Evolutionary conservation across 2,329 filamentous ascomycete species (phyloP).

Genomic region (Penicillium thymicola): DNA sequence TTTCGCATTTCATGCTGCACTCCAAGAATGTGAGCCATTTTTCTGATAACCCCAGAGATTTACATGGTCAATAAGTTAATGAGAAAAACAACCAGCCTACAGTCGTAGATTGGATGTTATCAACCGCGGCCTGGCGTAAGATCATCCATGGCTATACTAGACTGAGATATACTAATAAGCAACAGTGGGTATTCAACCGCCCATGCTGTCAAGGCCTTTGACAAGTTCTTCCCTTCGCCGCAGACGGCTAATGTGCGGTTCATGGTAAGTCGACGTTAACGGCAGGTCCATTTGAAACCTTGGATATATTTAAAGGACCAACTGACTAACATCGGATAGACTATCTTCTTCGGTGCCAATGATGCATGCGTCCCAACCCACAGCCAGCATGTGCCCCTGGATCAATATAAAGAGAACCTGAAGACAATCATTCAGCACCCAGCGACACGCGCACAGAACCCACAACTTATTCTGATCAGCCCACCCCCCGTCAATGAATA

Average conservation of each 20-base stretch:
- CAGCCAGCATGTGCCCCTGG: slow-evolving; percentile 74
- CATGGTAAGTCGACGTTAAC: slow-evolving; percentile 34
- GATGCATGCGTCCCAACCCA: slow-evolving; percentile 71
- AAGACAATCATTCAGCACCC: slow-evolving; percentile 69
- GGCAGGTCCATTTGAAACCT: not conserved
- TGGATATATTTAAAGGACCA: not conserved
- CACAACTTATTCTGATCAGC: slow-evolving; percentile 71
- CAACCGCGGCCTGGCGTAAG: slow-evolving; percentile 74
- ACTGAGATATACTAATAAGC: not conserved
- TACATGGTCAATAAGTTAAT: slow-evolving; percentile 9
- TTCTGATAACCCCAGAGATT: not conserved
- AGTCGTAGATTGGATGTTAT: slow-evolving; percentile 77
- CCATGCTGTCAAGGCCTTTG: slow-evolving; percentile 67
- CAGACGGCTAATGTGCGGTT: slow-evolving; percentile 48
- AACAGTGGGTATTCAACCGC: slow-evolving; percentile 74
- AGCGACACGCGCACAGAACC: slow-evolving; percentile 64
- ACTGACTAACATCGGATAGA: slow-evolving; percentile 44
- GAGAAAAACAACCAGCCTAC: slow-evolving; percentile 55
- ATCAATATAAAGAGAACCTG: slow-evolving; percentile 71
- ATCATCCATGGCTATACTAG: slow-evolving; percentile 1
- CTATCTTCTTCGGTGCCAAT: slow-evolving; percentile 85
- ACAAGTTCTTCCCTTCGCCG: slow-evolving; percentile 67
- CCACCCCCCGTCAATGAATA: slow-evolving; percentile 82
- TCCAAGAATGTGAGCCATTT: slow-evolving; percentile 61
- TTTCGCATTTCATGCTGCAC: slow-evolving; percentile 69